Evolutionary conservation across 768 basidiomycete species (phyloP).

Genomic region (Collybia mongolica): DNA sequence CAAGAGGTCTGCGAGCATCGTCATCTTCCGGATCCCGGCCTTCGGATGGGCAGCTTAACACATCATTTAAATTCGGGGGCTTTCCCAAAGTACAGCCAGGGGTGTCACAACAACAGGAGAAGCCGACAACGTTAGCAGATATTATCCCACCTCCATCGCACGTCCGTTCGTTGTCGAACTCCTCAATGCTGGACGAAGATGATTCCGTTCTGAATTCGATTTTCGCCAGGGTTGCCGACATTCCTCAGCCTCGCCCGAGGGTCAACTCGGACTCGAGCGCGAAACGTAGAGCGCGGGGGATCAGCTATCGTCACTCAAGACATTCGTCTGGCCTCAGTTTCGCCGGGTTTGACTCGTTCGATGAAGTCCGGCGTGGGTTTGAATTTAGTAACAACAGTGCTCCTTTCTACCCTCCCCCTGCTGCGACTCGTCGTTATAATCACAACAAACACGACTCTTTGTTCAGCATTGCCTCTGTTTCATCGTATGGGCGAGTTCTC

Average conservation of each 20-base stretch:
- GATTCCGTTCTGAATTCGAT: slow-evolving; percentile 57
- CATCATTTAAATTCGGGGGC: slow-evolving; percentile 76
- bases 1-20: slow-evolving; percentile 16
- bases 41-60: slow-evolving; percentile 68
- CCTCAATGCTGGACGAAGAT: slow-evolving; percentile 45
- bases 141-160: slow-evolving; percentile 69
- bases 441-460: slow-evolving; percentile 57
- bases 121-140: slow-evolving; percentile 63
- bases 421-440: slow-evolving; percentile 30
- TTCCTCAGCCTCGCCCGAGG: slow-evolving; percentile 34
- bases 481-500: slow-evolving; percentile 71
- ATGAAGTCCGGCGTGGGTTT: slow-evolving; percentile 76
- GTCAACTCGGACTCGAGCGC: slow-evolving; percentile 40
- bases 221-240: slow-evolving; percentile 42
- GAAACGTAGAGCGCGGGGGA: slow-evolving; percentile 31
- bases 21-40: slow-evolving; percentile 39
- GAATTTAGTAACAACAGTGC: slow-evolving; percentile 66
- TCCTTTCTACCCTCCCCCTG: slow-evolving; percentile 61
- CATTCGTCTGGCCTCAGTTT: slow-evolving; percentile 63
- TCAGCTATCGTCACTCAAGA: slow-evolving; percentile 33
- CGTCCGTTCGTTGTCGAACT: slow-evolving; percentile 45
- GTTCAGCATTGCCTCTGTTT: slow-evolving; percentile 76
- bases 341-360: slow-evolving; percentile 70
- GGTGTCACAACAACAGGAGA: slow-evolving; percentile 17
- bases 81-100: slow-evolving; percentile 25